Base-by-base conservation (phyloP, 768 basidiomycete species). In the Krasilnikovozyma curviuscula region DNA sequence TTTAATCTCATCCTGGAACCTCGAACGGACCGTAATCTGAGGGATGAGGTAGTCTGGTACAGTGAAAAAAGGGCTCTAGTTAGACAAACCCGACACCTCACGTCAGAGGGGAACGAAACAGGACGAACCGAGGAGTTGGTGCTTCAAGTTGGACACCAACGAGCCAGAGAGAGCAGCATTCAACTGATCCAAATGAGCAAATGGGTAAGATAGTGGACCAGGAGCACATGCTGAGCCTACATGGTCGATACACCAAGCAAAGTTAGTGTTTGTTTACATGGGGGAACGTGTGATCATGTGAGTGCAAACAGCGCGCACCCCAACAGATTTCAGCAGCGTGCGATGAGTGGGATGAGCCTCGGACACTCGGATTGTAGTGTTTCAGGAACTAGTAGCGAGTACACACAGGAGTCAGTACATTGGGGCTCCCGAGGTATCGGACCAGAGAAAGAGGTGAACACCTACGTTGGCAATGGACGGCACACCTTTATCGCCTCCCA, bases 101-200 rank as follows among this genome's bases (percentile, higher is more conserved):
- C 12, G 33, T 7, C 10, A 5, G 35, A 37, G 10, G 4, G 35
- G 4, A 28, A 7, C 13, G 18, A 14, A 28, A 18, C 13, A 14
- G 23, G 31, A 41, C 49, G 13, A 21, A 42, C 49, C 49, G 41
- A 44, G 18, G 12, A 40, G 40, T 24, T 52, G 50, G 24, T 52
- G 50, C 14, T 39, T 30, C 3, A 52, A 27, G 21, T 52, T 52
- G 28, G 39, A 12, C 3, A 46, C 50, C 1, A 52, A 35, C 19
- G 40, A 42, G 0, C 50, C 50, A 13, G 50, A 52, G 3, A 52
- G 46, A 5, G 50, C 50, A 0, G 50, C 50, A 16, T 52, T 52
- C 3, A 52, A 42, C 10, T 30, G 39, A n/a, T 52, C 50, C 12
- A n/a, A n/a, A n/a, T 37, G 45, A 7, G 18, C 5, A 4, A 46